Evolutionary conservation across 2,329 filamentous ascomycete species (phyloP).

Genomic region (Phaeophleospora eucalypticola): DNA sequence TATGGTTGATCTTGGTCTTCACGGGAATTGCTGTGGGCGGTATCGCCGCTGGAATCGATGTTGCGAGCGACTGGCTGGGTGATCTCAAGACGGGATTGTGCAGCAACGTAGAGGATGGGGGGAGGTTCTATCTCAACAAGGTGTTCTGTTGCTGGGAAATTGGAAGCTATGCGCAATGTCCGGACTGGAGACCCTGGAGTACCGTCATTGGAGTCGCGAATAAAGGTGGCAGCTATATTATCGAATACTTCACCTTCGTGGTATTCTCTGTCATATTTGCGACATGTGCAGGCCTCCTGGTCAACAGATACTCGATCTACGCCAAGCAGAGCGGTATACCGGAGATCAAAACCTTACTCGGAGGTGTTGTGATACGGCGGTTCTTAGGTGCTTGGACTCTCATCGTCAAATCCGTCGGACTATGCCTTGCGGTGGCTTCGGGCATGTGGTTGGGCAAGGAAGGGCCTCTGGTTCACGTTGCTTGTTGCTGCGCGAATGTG

Average conservation of each 20-base stretch:
- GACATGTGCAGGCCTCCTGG: slow-evolving; percentile 69
- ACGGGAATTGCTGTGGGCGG: slow-evolving; percentile 80
- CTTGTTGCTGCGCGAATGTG: slow-evolving; percentile 91
- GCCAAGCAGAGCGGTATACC: slow-evolving; percentile 95
- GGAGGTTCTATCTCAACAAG: slow-evolving; percentile 81
- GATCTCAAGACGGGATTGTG: slow-evolving; percentile 91
- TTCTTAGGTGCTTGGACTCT: slow-evolving; percentile 88
- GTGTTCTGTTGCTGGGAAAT: slow-evolving; percentile 92
- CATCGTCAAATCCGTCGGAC: slow-evolving; percentile 78
- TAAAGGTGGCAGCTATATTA: slow-evolving; percentile 67
- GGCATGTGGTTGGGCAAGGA: slow-evolving; percentile 97
- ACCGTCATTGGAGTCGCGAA: slow-evolving; percentile 64
- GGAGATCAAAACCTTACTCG: slow-evolving; percentile 94
- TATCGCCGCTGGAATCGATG: slow-evolving; percentile 83
- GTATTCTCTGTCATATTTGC: slow-evolving; percentile 85
- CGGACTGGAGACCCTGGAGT: slow-evolving; percentile 85
- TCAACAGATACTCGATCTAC: slow-evolving; percentile 78
- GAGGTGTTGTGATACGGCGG: slow-evolving; percentile 84
- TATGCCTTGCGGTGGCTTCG: slow-evolving; percentile 87
- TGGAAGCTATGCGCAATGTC: slow-evolving; percentile 71
- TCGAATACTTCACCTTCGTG: slow-evolving; percentile 85
- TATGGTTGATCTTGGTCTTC: slow-evolving; percentile 83
- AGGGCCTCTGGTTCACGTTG: slow-evolving; percentile 90
- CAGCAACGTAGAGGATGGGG: slow-evolving; percentile 69
- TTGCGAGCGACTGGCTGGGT: slow-evolving; percentile 87